Conservation (phyloP, 208 protist genomes). For the Leishmania tropica region DNA sequence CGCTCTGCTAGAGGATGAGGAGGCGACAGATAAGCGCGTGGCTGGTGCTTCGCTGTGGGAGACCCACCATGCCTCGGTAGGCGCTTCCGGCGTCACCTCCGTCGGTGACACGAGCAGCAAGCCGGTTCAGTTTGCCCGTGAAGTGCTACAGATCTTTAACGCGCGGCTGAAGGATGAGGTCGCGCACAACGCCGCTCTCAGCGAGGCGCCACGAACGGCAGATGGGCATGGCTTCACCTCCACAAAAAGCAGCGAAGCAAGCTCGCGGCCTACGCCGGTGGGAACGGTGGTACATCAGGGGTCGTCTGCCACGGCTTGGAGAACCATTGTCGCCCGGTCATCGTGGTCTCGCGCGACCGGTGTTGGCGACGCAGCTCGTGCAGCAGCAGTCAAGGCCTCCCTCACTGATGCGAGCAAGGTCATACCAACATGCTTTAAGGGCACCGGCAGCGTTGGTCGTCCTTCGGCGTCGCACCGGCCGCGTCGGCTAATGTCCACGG, state of each 20-base stretch:
- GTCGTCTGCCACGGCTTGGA: neutral
- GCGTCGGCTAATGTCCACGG: neutral
- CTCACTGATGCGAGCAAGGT: neutral
- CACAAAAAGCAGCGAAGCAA: neutral
- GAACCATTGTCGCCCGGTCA: neutral
- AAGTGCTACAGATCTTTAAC: conserved; percentile 2
- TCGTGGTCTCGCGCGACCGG: neutral
- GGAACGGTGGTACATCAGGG: neutral
- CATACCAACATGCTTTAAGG: neutral
- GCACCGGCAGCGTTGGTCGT: neutral
- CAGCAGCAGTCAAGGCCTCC: neutral
- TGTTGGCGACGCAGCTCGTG: neutral
- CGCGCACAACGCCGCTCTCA: neutral
- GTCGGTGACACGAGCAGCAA: neutral
- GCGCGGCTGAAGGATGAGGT: neutral
- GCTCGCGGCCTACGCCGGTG: neutral
- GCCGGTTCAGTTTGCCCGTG: neutral
- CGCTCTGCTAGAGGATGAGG: neutral
- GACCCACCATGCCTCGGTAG: neutral
- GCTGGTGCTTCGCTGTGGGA: neutral
- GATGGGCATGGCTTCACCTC: neutral
- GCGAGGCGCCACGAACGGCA: neutral
- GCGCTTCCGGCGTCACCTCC: neutral
- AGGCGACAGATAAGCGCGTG: neutral
- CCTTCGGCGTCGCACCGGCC: neutral